Evolutionary conservation across 306 rosid species (phyloP), one percentile per base, ranked within the genome.

Genomic region (Albizia julibrissin): DNA sequence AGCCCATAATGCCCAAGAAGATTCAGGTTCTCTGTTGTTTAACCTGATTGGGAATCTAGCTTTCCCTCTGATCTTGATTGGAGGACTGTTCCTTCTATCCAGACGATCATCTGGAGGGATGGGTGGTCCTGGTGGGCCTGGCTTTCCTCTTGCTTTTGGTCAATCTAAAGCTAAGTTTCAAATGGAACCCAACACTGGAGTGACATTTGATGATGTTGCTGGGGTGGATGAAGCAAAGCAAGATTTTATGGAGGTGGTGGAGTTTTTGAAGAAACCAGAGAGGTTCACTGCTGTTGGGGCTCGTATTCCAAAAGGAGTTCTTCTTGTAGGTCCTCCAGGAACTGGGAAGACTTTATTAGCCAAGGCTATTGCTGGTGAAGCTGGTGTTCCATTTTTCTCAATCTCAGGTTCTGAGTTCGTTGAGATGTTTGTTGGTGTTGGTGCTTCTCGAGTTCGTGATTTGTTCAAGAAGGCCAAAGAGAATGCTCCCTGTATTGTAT

Each of bases 211-310:
- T 82, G 97, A 95, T 70, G 99, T 95, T 80, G 99, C 99, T 15
- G 99, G 99, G 54, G 99, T 95, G 59, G 99, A 95, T 87, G 99
- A 95, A 86, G 99, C 99, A 86, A 95, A 95, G 84, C 98, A 95
- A 87, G 99, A 95, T 82, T 95, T 95, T 81, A 87, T 93, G 93
- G 99, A 95, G 89, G 99, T 95, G 64, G 99, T 93, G 62, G 99
- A 95, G 85, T 95, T 95, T 80, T 86, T 95, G 49, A 93, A 95
- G 91, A 95, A 92, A 86, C 99, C 99, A 1, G 99, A 95, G 86
- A 92, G 99, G 82, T 95, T 93, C 92, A 95, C 99, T 58, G 96
- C 99, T 40, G 81, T 95, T 77, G 99, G 99, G 85, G 99, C 99
- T 82, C 97, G 99, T 77, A 95, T 95, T 72, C 99, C 99, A 27